A percentile compares a stretch with the other conserved stretches of the same genome.
Evolutionary conservation across 2,329 filamentous ascomycete genomes (phyloP).

Genomic region (Knoxdaviesia proteae): DNA sequence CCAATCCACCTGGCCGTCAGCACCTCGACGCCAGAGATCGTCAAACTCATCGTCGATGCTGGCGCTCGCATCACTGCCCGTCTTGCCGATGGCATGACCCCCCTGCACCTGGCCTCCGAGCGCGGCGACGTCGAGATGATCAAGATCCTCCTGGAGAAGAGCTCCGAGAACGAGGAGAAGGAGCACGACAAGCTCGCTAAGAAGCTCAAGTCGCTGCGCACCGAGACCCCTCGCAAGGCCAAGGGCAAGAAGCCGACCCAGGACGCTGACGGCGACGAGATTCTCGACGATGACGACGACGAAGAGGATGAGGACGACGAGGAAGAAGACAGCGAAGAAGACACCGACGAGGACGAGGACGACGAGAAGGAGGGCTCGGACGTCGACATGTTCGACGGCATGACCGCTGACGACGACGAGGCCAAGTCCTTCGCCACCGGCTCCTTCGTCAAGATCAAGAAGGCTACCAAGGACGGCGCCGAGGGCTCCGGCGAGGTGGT

Average conservation of each 20-base stretch:
- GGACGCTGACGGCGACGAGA: conserved; percentile 8
- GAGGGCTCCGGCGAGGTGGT: conserved; percentile 10
- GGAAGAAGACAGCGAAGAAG: conserved; percentile 7
- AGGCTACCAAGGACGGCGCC: conserved; percentile 27
- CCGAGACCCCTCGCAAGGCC: conserved; percentile 4
- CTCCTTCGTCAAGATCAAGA: conserved; percentile 50
- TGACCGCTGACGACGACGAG: conserved; percentile 26
- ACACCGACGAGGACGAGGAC: conserved; percentile 14
- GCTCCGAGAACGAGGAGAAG: conserved; percentile 49
- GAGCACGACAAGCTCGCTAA: conserved; percentile 37
- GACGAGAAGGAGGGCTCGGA: conserved; percentile 19
- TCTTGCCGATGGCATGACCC: conserved; percentile 59
- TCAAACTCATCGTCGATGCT: conserved; percentile 48
- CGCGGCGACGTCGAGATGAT: conserved; percentile 50
- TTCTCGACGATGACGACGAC: conserved; percentile 2
- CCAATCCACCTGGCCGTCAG: conserved; percentile 59
- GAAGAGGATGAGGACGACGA: conserved; percentile 1
- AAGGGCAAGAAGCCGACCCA: conserved; percentile 5
- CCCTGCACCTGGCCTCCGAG: conserved; percentile 61
- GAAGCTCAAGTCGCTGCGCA: conserved; percentile 16
- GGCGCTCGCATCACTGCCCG: conserved; percentile 55
- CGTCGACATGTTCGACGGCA: conserved; percentile 22
- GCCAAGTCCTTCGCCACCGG: conserved; percentile 38
- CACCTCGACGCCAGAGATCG: conserved; percentile 46
- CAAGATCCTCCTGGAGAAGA: conserved; percentile 51